Evolutionary conservation across 1,139 yeast genomes (phyloP), one percentile per base, ranked within the genome.

Genomic region (Zygosaccharomyces pseudobailii): DNA sequence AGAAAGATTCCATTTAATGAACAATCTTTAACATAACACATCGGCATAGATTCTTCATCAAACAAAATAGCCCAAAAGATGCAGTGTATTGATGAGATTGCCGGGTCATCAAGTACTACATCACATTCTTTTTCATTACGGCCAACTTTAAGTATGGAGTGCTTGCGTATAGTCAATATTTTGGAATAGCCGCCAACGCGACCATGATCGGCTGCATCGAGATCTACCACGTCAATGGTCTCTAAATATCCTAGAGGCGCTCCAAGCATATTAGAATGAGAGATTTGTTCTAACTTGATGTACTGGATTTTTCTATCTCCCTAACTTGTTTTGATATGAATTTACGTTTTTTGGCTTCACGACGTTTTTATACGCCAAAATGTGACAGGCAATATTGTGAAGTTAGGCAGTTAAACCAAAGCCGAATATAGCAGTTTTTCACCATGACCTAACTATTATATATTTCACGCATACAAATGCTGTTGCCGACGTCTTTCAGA

Each of bases 1-100:
- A 79, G 58, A 40, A 57, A 67, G 0, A 79, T 73, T 1, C 85
- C 85, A 63, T 82, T 82, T 37, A 74, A 59, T 3, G 87, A 79
- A 1, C 63, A 49, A 54, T 81, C 86, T 50, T 72, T 72, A 19
- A 82, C 55, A 55, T 81, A 82, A n/a, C 74, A 71, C 51, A 78
- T 56, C 0, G 82, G 79, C 1, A 70, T 57, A 4, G 74, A 69
- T 5, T 66, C 63, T 0, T 71, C 70, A 55, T 81, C 85, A 56
- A 82, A 82, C 39, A 72, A 62, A 1, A 76, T 69, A 0, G 69
- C 64, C 80, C 82, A 79, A 7, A 79, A 53, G 10, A 66, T 55
- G 47, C 76, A 76, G 55, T 79, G 84, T 1, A 62, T 49, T 9
- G 67, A 61, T 0, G 82, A 77, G 1, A 76, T 63, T 3, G 71